A percentile compares a stretch with the other conserved stretches of the same genome.
Conservation (phyloP, 2,329 filamentous ascomycete genomes). For the Apiospora phragmitis region DNA sequence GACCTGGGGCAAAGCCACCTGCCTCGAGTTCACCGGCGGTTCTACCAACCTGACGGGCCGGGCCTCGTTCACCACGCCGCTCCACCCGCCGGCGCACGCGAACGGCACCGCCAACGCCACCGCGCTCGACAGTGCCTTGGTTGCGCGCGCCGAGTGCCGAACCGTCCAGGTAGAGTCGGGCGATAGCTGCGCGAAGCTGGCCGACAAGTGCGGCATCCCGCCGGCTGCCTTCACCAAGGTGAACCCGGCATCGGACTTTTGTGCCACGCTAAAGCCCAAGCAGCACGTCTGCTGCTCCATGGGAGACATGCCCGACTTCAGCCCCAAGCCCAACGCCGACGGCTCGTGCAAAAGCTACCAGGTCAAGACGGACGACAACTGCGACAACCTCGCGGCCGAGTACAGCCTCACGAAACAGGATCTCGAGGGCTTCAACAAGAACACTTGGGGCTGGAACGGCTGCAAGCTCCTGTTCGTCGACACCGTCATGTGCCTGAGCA, state of each 20-base stretch:
- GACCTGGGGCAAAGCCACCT: slow-evolving; percentile 29
- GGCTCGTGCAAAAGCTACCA: slow-evolving; percentile 37
- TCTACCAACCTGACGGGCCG: slow-evolving; percentile 19
- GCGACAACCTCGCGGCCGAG: slow-evolving; percentile 29
- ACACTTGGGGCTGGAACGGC: slow-evolving; percentile 24
- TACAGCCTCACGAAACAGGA: slow-evolving; percentile 19
- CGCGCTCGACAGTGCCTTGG: neutral
- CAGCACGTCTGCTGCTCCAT: slow-evolving; percentile 39
- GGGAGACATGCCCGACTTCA: slow-evolving; percentile 34
- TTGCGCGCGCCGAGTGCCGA: slow-evolving; percentile 4
- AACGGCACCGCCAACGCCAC: neutral
- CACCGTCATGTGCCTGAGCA: slow-evolving; percentile 25
- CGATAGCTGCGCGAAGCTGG: slow-evolving; percentile 26
- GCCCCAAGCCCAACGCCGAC: slow-evolving; percentile 34
- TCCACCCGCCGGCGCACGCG: neutral
- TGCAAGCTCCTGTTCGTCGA: slow-evolving; percentile 17
- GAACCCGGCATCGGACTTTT: slow-evolving; percentile 29
- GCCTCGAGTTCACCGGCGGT: slow-evolving; percentile 24
- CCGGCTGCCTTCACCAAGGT: slow-evolving; percentile 24
- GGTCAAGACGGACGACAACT: slow-evolving; percentile 33
- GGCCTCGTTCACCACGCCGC: slow-evolving; percentile 2
- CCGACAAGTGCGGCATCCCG: slow-evolving; percentile 26
- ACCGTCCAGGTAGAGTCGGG: slow-evolving; percentile 17
- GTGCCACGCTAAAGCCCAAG: slow-evolving; percentile 31
- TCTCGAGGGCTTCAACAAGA: slow-evolving; percentile 23